Base-by-base conservation (phyloP, 495 filamentous ascomycete species). In the Xylaria sp. region DNA sequence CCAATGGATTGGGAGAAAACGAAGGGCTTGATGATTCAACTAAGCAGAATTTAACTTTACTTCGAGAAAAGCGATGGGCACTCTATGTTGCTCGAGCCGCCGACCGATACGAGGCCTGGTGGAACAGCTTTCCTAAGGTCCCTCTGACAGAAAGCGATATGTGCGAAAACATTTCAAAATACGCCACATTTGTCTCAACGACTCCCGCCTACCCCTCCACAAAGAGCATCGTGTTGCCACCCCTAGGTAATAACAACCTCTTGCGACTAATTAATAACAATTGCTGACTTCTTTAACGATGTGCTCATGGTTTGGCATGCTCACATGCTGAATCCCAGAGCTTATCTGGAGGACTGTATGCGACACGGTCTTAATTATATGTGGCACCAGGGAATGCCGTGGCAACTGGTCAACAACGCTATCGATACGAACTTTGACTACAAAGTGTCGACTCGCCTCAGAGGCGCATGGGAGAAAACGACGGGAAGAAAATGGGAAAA, bases 231-330 rank as follows among this genome's bases (percentile, higher is more conserved):
- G 78, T 76, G 69, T 53, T 85, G 53, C 83, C 79, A 24, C 83
- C 84, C 5, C 74, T 85, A 24, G 82, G 82, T 85, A 76, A 52
- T 85, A 76, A 52, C 14, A 8, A 57, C 2, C 24, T 35, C 40
- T 4, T 21, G 74, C 68, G 2, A 15, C 29, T n/a, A 6, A 29
- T 33, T 15, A 26, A 37, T n/a, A 52, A 11, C 44, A 40, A 41
- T 35, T 26, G 44, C 68, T 78, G 35, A 78, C 71, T 64, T 41
- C 31, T 31, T 0, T 33, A 2, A 74, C 90, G 93, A 97, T 77
- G 89, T 97, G 3, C 80, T 97, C 55, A 93, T 97, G 93, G 93
- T 97, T 0, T 96, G 92, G 93, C 94, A 97, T 79, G 83, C 92
- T 1, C 92, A 93, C 73, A 90, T 94, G 89, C 87, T 97, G 4